These are phyloP conservation scores for Aurinia saxatilis DNA, from an alignment of 345 rosid species.

Conservation along the genomic window DNA sequence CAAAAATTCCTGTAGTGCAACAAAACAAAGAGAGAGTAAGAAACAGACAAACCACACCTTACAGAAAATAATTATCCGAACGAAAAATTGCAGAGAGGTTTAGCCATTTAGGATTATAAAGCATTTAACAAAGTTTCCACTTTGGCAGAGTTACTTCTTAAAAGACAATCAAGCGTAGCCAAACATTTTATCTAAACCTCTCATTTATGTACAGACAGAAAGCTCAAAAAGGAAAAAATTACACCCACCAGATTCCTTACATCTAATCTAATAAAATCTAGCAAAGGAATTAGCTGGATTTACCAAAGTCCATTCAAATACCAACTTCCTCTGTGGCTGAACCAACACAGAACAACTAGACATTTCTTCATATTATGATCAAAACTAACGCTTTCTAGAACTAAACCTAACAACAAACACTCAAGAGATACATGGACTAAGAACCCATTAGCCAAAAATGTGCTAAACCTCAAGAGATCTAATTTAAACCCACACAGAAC, in stretches of 20 bases:
- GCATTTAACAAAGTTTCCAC: background rate
- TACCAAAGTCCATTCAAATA: background rate
- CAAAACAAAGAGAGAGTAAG: conserved; percentile 15
- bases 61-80: background rate
- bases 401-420: background rate
- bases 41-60: background rate
- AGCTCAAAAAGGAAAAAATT: background rate
- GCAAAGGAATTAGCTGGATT: background rate
- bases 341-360: background rate
- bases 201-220: background rate
- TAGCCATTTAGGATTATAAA: background rate
- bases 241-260: background rate
- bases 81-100: background rate
- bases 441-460: background rate
- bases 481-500: background rate
- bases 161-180: background rate
- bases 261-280: background rate
- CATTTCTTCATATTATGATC: background rate
- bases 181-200: background rate
- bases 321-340: background rate
- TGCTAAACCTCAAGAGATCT: background rate
- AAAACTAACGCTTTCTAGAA: background rate
- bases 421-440: background rate
- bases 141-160: background rate
- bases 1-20: conserved; percentile 51